These are phyloP conservation scores for Penicillium tannophilum DNA, from an alignment of 495 filamentous ascomycete genomes.

Conservation along the genomic window DNA sequence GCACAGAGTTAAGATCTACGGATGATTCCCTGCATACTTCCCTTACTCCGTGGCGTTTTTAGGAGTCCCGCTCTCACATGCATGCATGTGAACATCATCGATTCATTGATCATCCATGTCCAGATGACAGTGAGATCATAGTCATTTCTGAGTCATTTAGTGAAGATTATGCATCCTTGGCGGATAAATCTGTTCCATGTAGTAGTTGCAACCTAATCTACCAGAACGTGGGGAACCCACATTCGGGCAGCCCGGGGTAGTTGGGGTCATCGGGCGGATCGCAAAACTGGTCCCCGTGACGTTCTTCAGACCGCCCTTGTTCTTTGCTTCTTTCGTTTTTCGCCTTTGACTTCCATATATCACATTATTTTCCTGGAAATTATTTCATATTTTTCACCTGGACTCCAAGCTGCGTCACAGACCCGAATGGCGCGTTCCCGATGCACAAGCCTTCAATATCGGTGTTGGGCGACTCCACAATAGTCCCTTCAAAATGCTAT, in stretches of 20 bases:
- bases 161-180: neutral
- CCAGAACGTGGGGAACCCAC: slow-evolving; percentile 2
- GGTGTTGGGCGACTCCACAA: slow-evolving; percentile 37
- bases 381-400: neutral
- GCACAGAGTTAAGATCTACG: neutral
- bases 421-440: slow-evolving; percentile 30
- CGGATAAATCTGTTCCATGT: neutral
- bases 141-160: neutral
- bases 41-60: neutral
- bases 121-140: slow-evolving; percentile 3
- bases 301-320: slow-evolving; percentile 26
- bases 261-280: slow-evolving; percentile 20
- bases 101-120: neutral
- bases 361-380: neutral
- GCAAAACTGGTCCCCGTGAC: slow-evolving; percentile 24
- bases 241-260: slow-evolving; percentile 2
- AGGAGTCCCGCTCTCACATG: slow-evolving; percentile 20
- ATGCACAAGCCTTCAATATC: slow-evolving; percentile 38
- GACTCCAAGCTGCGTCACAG: slow-evolving; percentile 5
- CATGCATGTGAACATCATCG: slow-evolving; percentile 18
- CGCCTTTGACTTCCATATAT: neutral
- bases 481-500: slow-evolving; percentile 35
- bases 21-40: neutral
- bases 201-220: slow-evolving; percentile 1
- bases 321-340: slow-evolving; percentile 8